These are phyloP conservation scores for Apium graveolens DNA, from an alignment of 129 eudicot genomes.

Conservation along the genomic window DNA sequence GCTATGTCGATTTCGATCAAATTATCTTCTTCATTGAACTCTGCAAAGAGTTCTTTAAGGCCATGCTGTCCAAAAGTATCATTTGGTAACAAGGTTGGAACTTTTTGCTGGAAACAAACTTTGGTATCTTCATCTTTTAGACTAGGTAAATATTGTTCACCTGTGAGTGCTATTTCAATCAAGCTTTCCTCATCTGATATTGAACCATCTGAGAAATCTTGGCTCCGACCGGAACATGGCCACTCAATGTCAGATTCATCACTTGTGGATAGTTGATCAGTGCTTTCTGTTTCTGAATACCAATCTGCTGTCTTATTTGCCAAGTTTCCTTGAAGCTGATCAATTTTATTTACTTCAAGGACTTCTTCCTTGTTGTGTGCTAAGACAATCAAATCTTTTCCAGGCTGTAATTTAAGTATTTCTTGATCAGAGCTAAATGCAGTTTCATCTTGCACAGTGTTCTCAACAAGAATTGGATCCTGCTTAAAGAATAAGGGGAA, in stretches of 20 bases:
- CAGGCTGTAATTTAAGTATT: not conserved
- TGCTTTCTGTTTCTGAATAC: constrained; percentile 49
- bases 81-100: constrained; percentile 23
- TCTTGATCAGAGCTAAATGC: not conserved
- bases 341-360: constrained; percentile 6
- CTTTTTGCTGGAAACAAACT: constrained; percentile 20
- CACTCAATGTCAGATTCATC: constrained; percentile 57
- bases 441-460: constrained; percentile 6
- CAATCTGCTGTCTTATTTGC: constrained; percentile 31
- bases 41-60: constrained; percentile 29
- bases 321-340: constrained; percentile 15
- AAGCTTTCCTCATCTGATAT: constrained; percentile 91
- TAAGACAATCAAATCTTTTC: not conserved
- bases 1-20: constrained; percentile 85
- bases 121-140: constrained; percentile 16
- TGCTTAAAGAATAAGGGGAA: constrained; percentile 24
- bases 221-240: constrained; percentile 21
- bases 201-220: constrained; percentile 57
- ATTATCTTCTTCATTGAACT: constrained; percentile 68
- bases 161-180: constrained; percentile 67
- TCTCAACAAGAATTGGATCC: constrained; percentile 13
- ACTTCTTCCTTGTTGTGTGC: not conserved
- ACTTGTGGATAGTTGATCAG: constrained; percentile 37
- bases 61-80: constrained; percentile 29
- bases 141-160: constrained; percentile 37